phyloP scores from a whole-genome alignment of 2,329 filamentous ascomycete genomes.

The Microsporum audouinii region DNA sequence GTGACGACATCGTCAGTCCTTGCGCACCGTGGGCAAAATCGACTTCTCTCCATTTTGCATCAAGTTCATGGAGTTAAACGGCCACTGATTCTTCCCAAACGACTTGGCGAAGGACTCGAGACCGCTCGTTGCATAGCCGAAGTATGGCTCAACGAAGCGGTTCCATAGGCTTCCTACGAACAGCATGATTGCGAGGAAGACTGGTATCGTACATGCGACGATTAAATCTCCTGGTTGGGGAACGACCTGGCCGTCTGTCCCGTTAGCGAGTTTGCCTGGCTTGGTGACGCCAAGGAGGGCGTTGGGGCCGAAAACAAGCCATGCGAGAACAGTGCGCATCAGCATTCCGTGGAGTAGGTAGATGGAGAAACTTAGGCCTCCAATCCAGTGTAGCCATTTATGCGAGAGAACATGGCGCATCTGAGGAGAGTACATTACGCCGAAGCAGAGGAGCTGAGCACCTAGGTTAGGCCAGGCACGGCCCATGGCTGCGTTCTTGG shows the following conservation, averaged over 20 bases:
- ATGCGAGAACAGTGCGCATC: constrained; percentile 48
- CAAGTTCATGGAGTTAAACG: neutral
- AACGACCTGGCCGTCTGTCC: constrained; percentile 15
- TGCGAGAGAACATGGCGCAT: constrained; percentile 45
- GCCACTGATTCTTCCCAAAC: constrained; percentile 3
- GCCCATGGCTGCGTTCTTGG: constrained; percentile 37
- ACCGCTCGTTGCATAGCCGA: constrained; percentile 19
- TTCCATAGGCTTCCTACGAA: constrained; percentile 42
- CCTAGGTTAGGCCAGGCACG: constrained; percentile 42
- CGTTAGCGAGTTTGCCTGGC: neutral
- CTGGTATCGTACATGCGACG: constrained; percentile 31
- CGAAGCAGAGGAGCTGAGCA: constrained; percentile 39
- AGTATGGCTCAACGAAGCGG: constrained; percentile 44
- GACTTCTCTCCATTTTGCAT: neutral
- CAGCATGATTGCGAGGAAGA: constrained; percentile 42
- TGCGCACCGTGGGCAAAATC: constrained; percentile 2
- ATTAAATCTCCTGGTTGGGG: constrained; percentile 29
- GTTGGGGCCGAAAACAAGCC: constrained; percentile 45
- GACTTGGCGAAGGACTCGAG: constrained; percentile 20
- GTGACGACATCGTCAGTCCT: neutral
- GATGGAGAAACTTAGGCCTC: constrained; percentile 53
- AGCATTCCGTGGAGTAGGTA: constrained; percentile 54
- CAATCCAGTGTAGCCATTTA: constrained; percentile 49
- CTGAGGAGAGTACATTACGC: constrained; percentile 42
- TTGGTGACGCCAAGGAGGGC: constrained; percentile 13